Evolutionary conservation across 495 filamentous ascomycete genomes (phyloP).

Genomic region (Neurospora cerealis): DNA sequence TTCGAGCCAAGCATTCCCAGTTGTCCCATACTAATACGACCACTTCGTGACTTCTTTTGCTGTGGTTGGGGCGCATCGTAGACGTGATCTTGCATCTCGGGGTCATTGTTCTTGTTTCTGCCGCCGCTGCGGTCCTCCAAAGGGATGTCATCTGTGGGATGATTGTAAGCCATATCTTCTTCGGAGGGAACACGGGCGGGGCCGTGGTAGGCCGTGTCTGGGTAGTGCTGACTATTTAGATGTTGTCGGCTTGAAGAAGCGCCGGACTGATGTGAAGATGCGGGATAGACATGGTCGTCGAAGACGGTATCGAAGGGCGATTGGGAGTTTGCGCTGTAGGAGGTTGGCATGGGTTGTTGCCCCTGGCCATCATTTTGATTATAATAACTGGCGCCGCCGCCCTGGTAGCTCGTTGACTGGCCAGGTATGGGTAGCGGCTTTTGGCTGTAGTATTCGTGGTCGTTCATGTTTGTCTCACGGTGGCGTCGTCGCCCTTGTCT

Average conservation of each 20-base stretch:
- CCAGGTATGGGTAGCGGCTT: constrained; percentile 29
- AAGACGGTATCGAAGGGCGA: constrained; percentile 49
- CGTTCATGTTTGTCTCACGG: constrained; percentile 49
- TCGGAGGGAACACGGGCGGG: constrained; percentile 28
- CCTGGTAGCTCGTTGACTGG: constrained; percentile 12
- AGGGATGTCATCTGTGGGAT: constrained; percentile 55
- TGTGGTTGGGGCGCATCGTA: constrained; percentile 28
- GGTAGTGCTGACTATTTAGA: constrained; percentile 38
- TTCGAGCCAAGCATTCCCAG: constrained; percentile 38
- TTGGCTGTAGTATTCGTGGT: constrained; percentile 70
- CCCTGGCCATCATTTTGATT: constrained; percentile 7
- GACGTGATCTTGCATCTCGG: constrained; percentile 41
- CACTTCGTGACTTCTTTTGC: constrained; percentile 17
- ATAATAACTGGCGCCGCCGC: constrained; percentile 30
- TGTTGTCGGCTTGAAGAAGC: constrained; percentile 28
- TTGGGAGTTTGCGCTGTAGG: constrained; percentile 18
- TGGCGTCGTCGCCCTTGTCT: not conserved
- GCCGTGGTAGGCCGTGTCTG: constrained; percentile 49
- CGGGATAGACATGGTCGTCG: constrained; percentile 52
- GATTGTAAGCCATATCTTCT: constrained; percentile 27
- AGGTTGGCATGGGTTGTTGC: constrained; percentile 14
- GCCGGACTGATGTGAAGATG: constrained; percentile 27
- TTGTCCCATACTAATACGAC: constrained; percentile 33
- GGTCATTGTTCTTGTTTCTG: constrained; percentile 20
- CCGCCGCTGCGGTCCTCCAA: constrained; percentile 39